Evolutionary conservation across 495 filamentous ascomycete genomes (phyloP).

Genomic region (Chaetomium tenue): DNA sequence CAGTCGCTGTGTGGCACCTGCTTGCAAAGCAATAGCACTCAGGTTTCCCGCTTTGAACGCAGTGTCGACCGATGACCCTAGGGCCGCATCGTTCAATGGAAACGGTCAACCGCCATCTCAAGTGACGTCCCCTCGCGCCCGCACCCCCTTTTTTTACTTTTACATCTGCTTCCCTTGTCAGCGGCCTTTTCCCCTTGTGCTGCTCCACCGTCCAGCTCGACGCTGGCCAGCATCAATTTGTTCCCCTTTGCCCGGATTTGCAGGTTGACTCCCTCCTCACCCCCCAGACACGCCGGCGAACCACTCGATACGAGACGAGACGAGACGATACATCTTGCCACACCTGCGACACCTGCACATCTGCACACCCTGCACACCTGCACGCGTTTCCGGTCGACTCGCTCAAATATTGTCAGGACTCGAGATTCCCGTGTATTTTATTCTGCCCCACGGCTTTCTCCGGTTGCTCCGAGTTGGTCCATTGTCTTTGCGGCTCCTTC

Average conservation of each 20-base stretch:
- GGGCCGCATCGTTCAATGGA: conserved; percentile 27
- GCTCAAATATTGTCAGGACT: conserved; percentile 10
- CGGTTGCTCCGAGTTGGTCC: conserved; percentile 11
- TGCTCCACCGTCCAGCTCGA: conserved; percentile 17
- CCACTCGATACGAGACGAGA: conserved; percentile 5
- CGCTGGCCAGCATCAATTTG: conserved; percentile 20
- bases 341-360: conserved; percentile 1
- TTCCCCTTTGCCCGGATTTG: not conserved
- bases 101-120: conserved; percentile 17
- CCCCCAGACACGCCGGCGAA: conserved; percentile 16
- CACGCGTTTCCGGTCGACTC: conserved; percentile 15
- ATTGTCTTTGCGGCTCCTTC: conserved; percentile 15
- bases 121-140: conserved; percentile 15
- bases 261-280: not conserved
- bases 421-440: conserved; percentile 4
- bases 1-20: conserved; percentile 20
- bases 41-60: conserved; percentile 21
- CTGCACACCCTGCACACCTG: not conserved
- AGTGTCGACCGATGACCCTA: conserved; percentile 16
- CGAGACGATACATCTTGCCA: not conserved
- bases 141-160: not conserved
- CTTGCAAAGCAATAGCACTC: conserved; percentile 17
- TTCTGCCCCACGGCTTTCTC: conserved; percentile 5
- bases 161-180: conserved; percentile 9
- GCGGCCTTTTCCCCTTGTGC: conserved; percentile 10